Evolutionary conservation across 2,329 filamentous ascomycete species (phyloP).

Genomic region (Ceratocystis harringtonii): DNA sequence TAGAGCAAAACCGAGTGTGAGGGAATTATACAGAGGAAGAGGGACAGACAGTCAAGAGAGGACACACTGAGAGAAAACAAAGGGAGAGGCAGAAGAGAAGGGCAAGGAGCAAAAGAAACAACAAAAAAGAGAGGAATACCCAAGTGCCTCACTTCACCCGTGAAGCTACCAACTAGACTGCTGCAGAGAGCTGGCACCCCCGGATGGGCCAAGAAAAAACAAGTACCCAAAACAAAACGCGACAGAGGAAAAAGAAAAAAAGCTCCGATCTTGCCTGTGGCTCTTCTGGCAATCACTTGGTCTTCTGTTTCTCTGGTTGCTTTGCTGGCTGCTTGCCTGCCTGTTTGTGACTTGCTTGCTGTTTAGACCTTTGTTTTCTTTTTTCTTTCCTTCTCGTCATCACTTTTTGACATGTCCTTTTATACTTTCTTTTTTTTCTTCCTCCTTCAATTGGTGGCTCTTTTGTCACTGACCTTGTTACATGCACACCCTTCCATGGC

Average conservation of each 20-base stretch:
- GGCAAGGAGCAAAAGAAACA: not conserved
- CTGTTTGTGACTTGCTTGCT: not conserved
- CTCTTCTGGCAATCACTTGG: not conserved
- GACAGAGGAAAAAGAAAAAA: not conserved
- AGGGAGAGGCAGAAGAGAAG: not conserved
- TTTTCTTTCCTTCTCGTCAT: not conserved
- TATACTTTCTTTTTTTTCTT: not conserved
- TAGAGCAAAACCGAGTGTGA: not conserved
- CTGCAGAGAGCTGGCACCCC: not conserved
- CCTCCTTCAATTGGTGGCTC: not conserved
- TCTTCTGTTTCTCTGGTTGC: not conserved
- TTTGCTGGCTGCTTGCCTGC: not conserved
- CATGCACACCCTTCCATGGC: not conserved
- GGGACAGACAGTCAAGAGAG: not conserved
- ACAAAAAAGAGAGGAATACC: not conserved
- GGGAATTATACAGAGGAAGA: not conserved
- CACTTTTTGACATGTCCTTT: not conserved
- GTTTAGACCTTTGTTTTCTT: conserved; percentile 4
- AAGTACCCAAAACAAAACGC: not conserved
- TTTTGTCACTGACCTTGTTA: not conserved
- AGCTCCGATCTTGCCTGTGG: not conserved
- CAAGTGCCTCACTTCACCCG: not conserved
- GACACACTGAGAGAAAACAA: not conserved
- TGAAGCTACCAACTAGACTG: not conserved
- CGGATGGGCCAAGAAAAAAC: not conserved